Percentiles rank a stretch among this genome's conserved stretches.
phyloP scores from a whole-genome alignment of 257 asterid genomes.

The Leonotis leonurus region DNA sequence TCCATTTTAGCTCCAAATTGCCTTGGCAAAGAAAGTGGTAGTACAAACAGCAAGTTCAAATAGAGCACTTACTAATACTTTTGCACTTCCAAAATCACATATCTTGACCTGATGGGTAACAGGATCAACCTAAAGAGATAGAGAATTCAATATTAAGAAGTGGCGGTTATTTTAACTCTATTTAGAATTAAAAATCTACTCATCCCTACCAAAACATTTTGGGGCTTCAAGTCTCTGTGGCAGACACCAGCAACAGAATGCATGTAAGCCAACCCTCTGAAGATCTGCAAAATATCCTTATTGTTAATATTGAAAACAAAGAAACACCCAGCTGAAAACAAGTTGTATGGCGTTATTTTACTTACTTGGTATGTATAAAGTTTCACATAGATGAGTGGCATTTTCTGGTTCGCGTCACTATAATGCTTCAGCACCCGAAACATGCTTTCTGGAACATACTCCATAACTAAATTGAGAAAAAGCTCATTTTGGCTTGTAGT shows the following conservation, averaged over 20 bases:
- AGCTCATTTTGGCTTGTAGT: conserved; percentile 80
- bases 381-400: conserved; percentile 90
- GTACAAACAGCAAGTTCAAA: neutral
- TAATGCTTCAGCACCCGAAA: conserved; percentile 68
- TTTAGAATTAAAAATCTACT: neutral
- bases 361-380: conserved; percentile 88
- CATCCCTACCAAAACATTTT: conserved; percentile 69
- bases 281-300: conserved; percentile 46
- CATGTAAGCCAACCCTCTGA: conserved; percentile 94
- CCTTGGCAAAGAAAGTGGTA: neutral
- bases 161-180: neutral
- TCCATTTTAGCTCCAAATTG: neutral
- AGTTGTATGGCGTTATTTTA: no score
- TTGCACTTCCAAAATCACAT: conserved; percentile 98
- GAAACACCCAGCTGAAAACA: neutral
- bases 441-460: conserved; percentile 85
- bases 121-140: conserved; percentile 62
- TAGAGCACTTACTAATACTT: conserved; percentile 65
- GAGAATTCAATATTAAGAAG: conserved; percentile 10
- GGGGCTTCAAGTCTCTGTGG: conserved; percentile 96
- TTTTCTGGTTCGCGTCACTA: conserved; percentile 66
- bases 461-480: conserved; percentile 92
- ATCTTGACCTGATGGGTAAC: conserved; percentile 80
- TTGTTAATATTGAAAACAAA: conserved; percentile 8
- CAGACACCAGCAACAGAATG: conserved; percentile 90